Base-by-base conservation (phyloP, 352 stramenopile genomes). In the Phytophthora citrophthora region DNA sequence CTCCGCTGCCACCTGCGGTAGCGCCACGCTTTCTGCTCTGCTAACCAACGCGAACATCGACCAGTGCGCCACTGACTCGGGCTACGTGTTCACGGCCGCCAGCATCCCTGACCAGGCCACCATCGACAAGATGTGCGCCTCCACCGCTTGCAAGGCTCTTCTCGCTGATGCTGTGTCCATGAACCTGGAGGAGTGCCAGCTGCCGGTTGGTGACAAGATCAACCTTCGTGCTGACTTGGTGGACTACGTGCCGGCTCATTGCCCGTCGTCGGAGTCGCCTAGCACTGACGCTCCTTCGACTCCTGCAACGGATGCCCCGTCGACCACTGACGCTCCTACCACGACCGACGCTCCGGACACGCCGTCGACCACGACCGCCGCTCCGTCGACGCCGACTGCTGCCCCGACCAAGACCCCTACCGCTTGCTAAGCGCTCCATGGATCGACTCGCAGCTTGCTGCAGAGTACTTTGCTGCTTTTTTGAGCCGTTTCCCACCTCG, bases 201-300 rank as follows among this genome's bases (percentile, higher is more conserved):
- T 75, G 39, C 70, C 70, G 0, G 56, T 75, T 3, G 70, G 70
- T 12, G 36, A 55, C 24, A 11, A 45, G 31, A 77, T 77, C 54
- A 63, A 61, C 40, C 52, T 77, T 5, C 41, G 38, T 0, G 70
- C 45, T 6, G 70, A 78, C 43, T 52, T 78, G 15, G 15, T 75
- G n/a, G 60, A 78, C 70, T 74, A 69, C 55, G 65, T 72, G 45
- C 52, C 56, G 23, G 57, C 44, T 8, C 18, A 62, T n/a, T 77
- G 69, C 51, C 63, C 63, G 43, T 39, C 47, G 12, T 61, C 61
- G 8, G 61, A 65, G 0, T 43, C 61, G 7, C 61, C 61, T 3
- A 34, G 11, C 38, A 60, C 48, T 2, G 47, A 57, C 2, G 26
- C 46, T 4, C 46, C 46, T 13, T 48, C 16, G 23, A 53, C 61